phyloP scores from a whole-genome alignment of 805 yeast species.

The Kodamaea sagamina region DNA sequence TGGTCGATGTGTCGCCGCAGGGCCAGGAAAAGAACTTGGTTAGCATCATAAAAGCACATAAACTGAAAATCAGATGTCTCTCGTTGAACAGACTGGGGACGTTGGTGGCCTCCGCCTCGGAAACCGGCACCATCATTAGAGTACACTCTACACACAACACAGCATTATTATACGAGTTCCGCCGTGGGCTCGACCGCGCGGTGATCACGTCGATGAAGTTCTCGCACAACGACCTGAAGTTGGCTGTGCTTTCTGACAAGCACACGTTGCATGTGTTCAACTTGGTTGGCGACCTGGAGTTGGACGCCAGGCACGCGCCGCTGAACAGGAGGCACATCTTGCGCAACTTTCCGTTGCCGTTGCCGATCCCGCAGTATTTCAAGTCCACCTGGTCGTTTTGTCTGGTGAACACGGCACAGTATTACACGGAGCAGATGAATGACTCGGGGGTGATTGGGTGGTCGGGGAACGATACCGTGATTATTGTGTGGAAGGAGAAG shows the following conservation, averaged over 20 bases:
- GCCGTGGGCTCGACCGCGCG: slow-evolving; percentile 90
- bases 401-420: slow-evolving; percentile 57
- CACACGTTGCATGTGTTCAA: slow-evolving; percentile 86
- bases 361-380: slow-evolving; percentile 66
- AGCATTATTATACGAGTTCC: slow-evolving; percentile 73
- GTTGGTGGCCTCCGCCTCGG: slow-evolving; percentile 78
- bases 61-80: slow-evolving; percentile 60
- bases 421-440: slow-evolving; percentile 26
- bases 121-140: slow-evolving; percentile 78
- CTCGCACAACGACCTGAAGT: slow-evolving; percentile 68
- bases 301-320: slow-evolving; percentile 18
- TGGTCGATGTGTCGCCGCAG: slow-evolving; percentile 69
- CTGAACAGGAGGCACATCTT: slow-evolving; percentile 65
- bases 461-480: slow-evolving; percentile 71
- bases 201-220: slow-evolving; percentile 79
- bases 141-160: slow-evolving; percentile 71
- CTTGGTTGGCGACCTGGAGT: slow-evolving; percentile 24
- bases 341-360: slow-evolving; percentile 49
- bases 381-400: slow-evolving; percentile 88
- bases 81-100: slow-evolving; percentile 65
- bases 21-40: slow-evolving; percentile 65
- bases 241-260: slow-evolving; percentile 88
- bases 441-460: slow-evolving; percentile 58
- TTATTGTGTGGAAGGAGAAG: slow-evolving; percentile 71
- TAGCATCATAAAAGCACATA: slow-evolving; percentile 77